These are phyloP conservation scores for Zangia roseola DNA, from an alignment of 768 basidiomycete genomes.

Conservation along the genomic window DNA sequence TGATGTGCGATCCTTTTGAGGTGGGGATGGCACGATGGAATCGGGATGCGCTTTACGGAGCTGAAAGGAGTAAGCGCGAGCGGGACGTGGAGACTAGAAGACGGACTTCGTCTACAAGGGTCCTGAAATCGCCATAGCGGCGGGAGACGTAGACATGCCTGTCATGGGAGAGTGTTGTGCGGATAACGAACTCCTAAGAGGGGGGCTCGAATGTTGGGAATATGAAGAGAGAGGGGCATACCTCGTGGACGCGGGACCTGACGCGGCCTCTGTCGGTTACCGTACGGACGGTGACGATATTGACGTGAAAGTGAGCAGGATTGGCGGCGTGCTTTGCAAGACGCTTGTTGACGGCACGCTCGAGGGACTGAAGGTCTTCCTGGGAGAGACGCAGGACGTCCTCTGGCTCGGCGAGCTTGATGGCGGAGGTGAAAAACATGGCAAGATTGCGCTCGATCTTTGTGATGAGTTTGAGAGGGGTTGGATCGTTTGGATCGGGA, in stretches of 20 bases:
- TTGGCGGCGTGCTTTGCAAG: conserved; percentile 46
- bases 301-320: conserved; percentile 78
- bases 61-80: conserved; percentile 40
- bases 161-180: conserved; percentile 71
- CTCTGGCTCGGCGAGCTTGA: conserved; percentile 81
- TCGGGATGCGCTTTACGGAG: conserved; percentile 86
- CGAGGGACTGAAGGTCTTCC: conserved; percentile 76
- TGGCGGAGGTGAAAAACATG: conserved; percentile 77
- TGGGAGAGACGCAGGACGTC: conserved; percentile 90
- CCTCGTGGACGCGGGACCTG: conserved; percentile 85
- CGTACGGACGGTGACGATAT: conserved; percentile 84
- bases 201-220: not conserved
- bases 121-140: conserved; percentile 93
- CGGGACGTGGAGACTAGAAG: not conserved
- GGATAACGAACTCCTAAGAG: conserved; percentile 88
- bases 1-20: conserved; percentile 82
- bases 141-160: conserved; percentile 86
- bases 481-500: conserved; percentile 53
- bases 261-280: conserved; percentile 84
- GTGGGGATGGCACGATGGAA: conserved; percentile 77
- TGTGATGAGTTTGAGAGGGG: conserved; percentile 63
- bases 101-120: conserved; percentile 78
- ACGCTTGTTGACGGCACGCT: conserved; percentile 64
- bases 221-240: conserved; percentile 33
- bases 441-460: conserved; percentile 85